Conservation (phyloP, 495 filamentous ascomycete species). For the Penicillium dipodomyicola region DNA sequence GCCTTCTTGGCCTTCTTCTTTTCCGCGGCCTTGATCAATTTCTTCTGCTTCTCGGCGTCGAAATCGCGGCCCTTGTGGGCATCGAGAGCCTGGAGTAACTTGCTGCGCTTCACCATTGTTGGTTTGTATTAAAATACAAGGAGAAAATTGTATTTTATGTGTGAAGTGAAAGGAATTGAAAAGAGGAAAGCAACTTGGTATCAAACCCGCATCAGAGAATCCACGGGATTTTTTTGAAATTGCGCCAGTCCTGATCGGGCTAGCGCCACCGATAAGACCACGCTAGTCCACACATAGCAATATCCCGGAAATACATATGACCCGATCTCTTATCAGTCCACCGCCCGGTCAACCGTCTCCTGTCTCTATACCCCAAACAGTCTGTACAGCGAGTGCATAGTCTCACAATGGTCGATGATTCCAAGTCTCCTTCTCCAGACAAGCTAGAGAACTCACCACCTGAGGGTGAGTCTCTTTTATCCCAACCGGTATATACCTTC, state of each 20-base stretch:
- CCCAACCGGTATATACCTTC: constrained; percentile 21
- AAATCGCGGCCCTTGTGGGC: constrained; percentile 67
- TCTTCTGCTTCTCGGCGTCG: constrained; percentile 65
- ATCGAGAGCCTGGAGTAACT: constrained; percentile 62
- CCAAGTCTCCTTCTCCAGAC: constrained; percentile 14
- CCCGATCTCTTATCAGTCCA: constrained; percentile 28
- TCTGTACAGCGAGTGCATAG: constrained; percentile 4
- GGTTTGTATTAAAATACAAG: constrained; percentile 12
- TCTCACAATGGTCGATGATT: constrained; percentile 26
- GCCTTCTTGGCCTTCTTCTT: constrained; percentile 51
- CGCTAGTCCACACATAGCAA: constrained; percentile 1
- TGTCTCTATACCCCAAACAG: background rate
- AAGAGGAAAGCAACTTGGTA: constrained; percentile 19
- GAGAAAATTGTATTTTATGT: constrained; percentile 17
- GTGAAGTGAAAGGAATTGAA: constrained; percentile 17
- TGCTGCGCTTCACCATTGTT: constrained; percentile 62
- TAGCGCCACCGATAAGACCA: constrained; percentile 30
- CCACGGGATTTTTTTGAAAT: constrained; percentile 46
- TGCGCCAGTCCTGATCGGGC: constrained; percentile 27
- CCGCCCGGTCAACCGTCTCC: background rate
- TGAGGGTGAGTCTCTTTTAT: constrained; percentile 23
- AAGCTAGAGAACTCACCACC: constrained; percentile 12
- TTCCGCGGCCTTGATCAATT: constrained; percentile 51
- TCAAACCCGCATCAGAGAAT: constrained; percentile 19
- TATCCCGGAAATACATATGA: constrained; percentile 23